A percentile compares a stretch with the other conserved stretches of the same genome.
Evolutionary conservation across 768 basidiomycete species (phyloP).

Genomic region (Podaxis sp.): DNA sequence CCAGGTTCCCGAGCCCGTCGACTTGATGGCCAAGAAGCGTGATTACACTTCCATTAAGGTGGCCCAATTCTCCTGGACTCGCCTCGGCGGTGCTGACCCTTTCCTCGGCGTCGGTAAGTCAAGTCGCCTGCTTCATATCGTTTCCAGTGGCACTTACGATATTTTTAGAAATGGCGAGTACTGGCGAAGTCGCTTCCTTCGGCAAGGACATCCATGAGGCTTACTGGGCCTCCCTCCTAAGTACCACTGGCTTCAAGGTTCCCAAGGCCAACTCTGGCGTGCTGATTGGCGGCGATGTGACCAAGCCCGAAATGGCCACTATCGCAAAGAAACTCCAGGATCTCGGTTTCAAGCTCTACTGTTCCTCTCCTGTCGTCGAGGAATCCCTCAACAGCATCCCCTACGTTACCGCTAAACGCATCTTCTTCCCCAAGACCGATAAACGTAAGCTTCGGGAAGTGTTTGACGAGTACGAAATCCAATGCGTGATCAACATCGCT

Average conservation of each 20-base stretch:
- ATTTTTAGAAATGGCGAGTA: constrained; percentile 90
- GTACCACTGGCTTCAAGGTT: constrained; percentile 93
- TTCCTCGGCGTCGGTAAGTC: constrained; percentile 90
- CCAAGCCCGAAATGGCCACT: constrained; percentile 80
- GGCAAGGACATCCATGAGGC: constrained; percentile 94
- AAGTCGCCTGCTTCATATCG: background rate
- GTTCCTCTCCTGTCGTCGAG: constrained; percentile 78
- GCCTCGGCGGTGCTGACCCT: constrained; percentile 93
- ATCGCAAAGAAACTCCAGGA: constrained; percentile 80
- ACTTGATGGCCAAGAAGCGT: constrained; percentile 85
- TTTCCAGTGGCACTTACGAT: constrained; percentile 10
- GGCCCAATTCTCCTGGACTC: constrained; percentile 98
- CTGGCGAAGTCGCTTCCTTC: constrained; percentile 96
- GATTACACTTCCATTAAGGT: constrained; percentile 97
- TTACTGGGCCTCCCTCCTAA: constrained; percentile 92
- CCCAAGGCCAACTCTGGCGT: constrained; percentile 85
- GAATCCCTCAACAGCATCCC: constrained; percentile 76
- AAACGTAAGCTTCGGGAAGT: constrained; percentile 94
- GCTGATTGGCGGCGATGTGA: constrained; percentile 88
- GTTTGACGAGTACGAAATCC: constrained; percentile 92
- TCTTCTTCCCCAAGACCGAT: constrained; percentile 95
- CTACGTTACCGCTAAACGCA: constrained; percentile 80
- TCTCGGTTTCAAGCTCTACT: constrained; percentile 95
- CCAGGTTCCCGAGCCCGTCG: constrained; percentile 87
- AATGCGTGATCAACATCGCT: constrained; percentile 92